A percentile compares a stretch with the other conserved stretches of the same genome.
These are phyloP conservation scores for Steccherinum ochraceum DNA, from an alignment of 768 basidiomycete genomes.

Conservation along the genomic window DNA sequence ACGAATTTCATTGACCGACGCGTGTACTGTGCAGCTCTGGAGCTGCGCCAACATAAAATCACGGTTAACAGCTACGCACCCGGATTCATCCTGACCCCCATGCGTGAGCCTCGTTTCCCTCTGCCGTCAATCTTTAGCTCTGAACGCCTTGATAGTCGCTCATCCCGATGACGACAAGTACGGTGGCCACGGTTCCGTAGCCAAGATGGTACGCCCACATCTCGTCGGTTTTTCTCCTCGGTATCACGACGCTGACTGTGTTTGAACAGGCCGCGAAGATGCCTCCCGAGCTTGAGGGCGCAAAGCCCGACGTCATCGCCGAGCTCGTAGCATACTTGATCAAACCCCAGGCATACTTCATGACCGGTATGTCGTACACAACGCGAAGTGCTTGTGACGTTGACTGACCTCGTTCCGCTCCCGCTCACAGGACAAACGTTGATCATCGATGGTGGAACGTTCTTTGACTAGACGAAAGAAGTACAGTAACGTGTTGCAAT, in stretches of 20 bases:
- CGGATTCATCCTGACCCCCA: constrained; percentile 16
- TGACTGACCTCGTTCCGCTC: too few relatives aligned
- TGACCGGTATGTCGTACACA: too few relatives aligned
- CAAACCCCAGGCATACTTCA: constrained; percentile 12
- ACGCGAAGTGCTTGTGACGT: too few relatives aligned
- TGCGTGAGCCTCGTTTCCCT: constrained; percentile 9
- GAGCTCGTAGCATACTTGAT: constrained; percentile 13
- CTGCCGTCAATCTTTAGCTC: neutral
- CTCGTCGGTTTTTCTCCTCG: too few relatives aligned
- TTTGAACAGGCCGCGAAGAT: neutral
- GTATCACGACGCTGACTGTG: too few relatives aligned
- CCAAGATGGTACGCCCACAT: neutral
- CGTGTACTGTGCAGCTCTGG: constrained; percentile 11
- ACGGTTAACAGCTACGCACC: constrained; percentile 26
- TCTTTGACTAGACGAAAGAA: too few relatives aligned
- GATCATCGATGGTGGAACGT: neutral
- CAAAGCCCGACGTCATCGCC: constrained; percentile 7
- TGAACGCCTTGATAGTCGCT: neutral
- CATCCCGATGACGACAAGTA: constrained; percentile 5
- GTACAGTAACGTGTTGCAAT: too few relatives aligned
- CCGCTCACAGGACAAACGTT: neutral
- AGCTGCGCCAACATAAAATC: constrained; percentile 19
- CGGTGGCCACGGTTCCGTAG: constrained; percentile 2
- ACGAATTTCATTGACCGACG: too few relatives aligned
- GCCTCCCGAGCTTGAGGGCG: neutral